These are phyloP conservation scores for Leccinum obscurum DNA, from an alignment of 768 basidiomycete species.

Conservation along the genomic window DNA sequence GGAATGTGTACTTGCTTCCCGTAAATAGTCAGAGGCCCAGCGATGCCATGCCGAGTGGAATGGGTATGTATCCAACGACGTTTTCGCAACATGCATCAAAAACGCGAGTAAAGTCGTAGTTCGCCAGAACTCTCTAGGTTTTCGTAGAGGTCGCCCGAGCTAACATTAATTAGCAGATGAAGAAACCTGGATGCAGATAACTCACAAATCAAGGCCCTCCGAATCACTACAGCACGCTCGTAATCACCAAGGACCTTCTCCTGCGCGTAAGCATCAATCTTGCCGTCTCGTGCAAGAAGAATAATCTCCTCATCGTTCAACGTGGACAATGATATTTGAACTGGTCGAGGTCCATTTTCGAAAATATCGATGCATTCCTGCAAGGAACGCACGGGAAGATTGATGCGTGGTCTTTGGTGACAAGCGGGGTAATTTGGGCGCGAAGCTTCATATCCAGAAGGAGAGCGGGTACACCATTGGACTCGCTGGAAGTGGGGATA, in stretches of 20 bases:
- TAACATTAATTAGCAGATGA: too few relatives aligned
- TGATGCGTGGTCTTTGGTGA: conserved; percentile 16
- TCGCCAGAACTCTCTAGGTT: conserved; percentile 6
- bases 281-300: conserved; percentile 82
- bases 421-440: conserved; percentile 20
- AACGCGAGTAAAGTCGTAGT: too few relatives aligned
- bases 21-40: conserved; percentile 92
- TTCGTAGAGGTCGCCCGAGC: too few relatives aligned
- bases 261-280: conserved; percentile 92
- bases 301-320: conserved; percentile 94
- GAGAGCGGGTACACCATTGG: conserved; percentile 28
- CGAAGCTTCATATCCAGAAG: conserved; percentile 37
- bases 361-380: conserved; percentile 66
- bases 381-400: conserved; percentile 36
- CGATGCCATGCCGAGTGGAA: conserved; percentile 49
- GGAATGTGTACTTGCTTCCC: conserved; percentile 85
- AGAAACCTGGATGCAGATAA: not conserved
- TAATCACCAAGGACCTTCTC: conserved; percentile 93
- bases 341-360: conserved; percentile 67
- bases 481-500: conserved; percentile 19
- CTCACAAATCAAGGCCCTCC: conserved; percentile 89
- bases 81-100: too few relatives aligned
- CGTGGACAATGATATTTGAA: conserved; percentile 53
- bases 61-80: too few relatives aligned
- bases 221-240: conserved; percentile 82